phyloP scores from a whole-genome alignment of 192 early-diverging fungal species.

The Geranomyces michiganensis region DNA sequence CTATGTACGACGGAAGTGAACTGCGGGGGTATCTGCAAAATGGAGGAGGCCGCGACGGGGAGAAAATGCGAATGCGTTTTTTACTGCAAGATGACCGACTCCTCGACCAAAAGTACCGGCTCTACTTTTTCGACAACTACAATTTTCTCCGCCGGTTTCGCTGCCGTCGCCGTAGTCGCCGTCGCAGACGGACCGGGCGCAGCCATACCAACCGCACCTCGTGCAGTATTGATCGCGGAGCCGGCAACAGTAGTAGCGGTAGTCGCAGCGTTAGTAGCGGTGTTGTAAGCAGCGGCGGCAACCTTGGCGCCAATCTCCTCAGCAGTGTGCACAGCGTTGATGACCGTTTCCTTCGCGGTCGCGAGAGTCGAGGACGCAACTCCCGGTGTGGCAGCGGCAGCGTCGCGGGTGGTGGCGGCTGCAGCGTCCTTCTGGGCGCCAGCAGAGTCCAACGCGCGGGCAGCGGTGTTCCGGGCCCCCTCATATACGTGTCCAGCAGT shows the following conservation, averaged over 20 bases:
- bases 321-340: slow-evolving; percentile 1
- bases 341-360: background rate
- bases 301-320: slow-evolving; percentile 5
- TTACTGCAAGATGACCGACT: too few species aligned
- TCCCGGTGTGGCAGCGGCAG: background rate
- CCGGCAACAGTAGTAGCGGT: background rate
- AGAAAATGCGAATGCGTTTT: too few species aligned
- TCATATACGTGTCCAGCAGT: background rate
- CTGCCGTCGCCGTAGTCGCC: too few species aligned
- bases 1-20: too few species aligned
- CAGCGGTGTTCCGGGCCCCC: background rate
- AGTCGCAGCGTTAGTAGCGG: background rate
- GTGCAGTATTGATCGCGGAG: background rate
- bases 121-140: too few species aligned
- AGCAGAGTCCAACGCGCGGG: background rate
- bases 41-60: too few species aligned
- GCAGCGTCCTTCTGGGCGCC: background rate
- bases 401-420: background rate
- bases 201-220: background rate
- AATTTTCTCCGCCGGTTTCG: too few species aligned
- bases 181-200: too few species aligned
- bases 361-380: background rate
- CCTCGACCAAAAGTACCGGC: too few species aligned
- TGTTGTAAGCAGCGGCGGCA: slow-evolving; percentile 4
- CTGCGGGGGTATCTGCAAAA: too few species aligned